Percentiles rank a stretch among this genome's conserved stretches.
Conservation (phyloP, 192 early-diverging fungal genomes). For the Allomyces arbusculus region DNA sequence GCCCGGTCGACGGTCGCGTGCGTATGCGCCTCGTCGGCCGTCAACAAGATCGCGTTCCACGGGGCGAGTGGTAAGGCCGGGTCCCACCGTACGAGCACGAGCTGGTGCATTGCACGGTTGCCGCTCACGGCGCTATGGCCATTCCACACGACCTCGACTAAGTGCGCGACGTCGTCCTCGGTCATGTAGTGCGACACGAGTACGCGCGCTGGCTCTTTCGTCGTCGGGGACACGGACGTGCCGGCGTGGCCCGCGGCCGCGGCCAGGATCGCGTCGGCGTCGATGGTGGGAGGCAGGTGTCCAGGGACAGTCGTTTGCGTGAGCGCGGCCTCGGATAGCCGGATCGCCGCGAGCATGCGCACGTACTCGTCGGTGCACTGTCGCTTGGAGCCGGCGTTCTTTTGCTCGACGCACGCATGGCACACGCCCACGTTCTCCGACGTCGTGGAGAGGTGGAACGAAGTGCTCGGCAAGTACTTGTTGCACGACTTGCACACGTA, state of each 20-base stretch:
- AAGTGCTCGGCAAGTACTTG: constrained; percentile 30
- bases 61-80: constrained; percentile 17
- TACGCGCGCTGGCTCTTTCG: background rate
- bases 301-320: constrained; percentile 4
- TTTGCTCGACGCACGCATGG: constrained; percentile 21
- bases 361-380: constrained; percentile 27
- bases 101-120: constrained; percentile 13
- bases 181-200: constrained; percentile 24
- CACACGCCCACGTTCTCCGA: constrained; percentile 29
- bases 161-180: constrained; percentile 29
- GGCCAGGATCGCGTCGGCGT: background rate
- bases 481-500: constrained; percentile 39
- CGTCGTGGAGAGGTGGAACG: constrained; percentile 38
- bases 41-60: constrained; percentile 35
- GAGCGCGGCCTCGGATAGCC: constrained; percentile 8
- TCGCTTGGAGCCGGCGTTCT: constrained; percentile 26
- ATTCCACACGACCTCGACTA: constrained; percentile 32
- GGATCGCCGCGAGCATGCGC: constrained; percentile 20
- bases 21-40: constrained; percentile 26
- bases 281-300: background rate
- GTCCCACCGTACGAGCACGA: constrained; percentile 29
- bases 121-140: constrained; percentile 23
- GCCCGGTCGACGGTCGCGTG: constrained; percentile 14
- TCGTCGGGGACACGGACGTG: background rate
- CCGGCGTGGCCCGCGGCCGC: background rate